These are phyloP conservation scores for Sinapis alba DNA, from an alignment of 441 rosid species.

Conservation along the genomic window DNA sequence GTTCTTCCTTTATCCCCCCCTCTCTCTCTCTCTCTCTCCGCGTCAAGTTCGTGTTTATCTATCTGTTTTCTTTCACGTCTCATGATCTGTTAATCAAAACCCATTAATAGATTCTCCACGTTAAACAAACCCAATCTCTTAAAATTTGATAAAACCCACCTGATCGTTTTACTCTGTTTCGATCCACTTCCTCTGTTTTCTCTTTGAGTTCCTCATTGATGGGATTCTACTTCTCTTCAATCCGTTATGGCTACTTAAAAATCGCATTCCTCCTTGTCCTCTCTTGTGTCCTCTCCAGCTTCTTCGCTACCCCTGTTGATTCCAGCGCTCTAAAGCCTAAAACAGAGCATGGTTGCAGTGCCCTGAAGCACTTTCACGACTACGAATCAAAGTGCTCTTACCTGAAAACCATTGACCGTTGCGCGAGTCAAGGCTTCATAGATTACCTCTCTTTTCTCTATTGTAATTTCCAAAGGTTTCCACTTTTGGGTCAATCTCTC, in stretches of 20 bases:
- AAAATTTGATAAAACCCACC: background rate
- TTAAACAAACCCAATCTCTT: background rate
- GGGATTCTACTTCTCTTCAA: constrained; percentile 31
- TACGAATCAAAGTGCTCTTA: constrained; percentile 60
- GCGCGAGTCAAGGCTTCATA: constrained; percentile 69
- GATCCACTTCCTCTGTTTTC: background rate
- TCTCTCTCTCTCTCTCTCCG: constrained; percentile 22
- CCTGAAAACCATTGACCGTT: constrained; percentile 50
- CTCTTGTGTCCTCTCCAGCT: constrained; percentile 17
- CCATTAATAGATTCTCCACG: constrained; percentile 11
- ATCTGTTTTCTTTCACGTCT: constrained; percentile 7
- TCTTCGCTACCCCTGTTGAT: constrained; percentile 18
- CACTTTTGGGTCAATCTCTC: constrained; percentile 53
- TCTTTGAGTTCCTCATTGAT: constrained; percentile 24
- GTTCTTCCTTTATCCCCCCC: constrained; percentile 23
- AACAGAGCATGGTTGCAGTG: constrained; percentile 37
- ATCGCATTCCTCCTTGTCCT: constrained; percentile 22
- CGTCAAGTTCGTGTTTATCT: constrained; percentile 34
- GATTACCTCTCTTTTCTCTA: constrained; percentile 72
- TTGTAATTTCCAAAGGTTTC: constrained; percentile 57
- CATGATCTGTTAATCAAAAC: constrained; percentile 21
- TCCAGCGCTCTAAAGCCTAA: constrained; percentile 25
- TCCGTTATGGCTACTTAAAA: constrained; percentile 14
- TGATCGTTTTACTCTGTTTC: no score
- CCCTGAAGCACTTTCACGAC: constrained; percentile 35